These are phyloP conservation scores for Leccinum pachyderme DNA, from an alignment of 1,284 basidiomycete species.

Conservation along the genomic window DNA sequence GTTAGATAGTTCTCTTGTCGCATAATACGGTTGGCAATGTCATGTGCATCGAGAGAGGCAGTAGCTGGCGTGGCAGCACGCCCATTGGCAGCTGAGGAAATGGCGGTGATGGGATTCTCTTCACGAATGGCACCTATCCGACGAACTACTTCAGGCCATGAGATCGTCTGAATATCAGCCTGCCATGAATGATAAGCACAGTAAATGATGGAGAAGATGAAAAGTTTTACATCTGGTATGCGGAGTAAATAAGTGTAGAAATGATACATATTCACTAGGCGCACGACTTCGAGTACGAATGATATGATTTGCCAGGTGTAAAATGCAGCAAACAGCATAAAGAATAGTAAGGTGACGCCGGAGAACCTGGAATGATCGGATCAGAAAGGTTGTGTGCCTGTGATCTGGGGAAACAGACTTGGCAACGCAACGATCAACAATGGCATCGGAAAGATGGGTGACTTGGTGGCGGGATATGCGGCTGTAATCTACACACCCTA, in stretches of 20 bases:
- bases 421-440: conserved; percentile 79
- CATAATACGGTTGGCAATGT: conserved; percentile 95
- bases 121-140: conserved; percentile 87
- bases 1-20: conserved; percentile 98
- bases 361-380: conserved; percentile 61
- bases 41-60: conserved; percentile 84
- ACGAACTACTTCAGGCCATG: conserved; percentile 93
- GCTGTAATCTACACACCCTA: conserved; percentile 94
- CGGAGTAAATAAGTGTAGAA: conserved; percentile 83
- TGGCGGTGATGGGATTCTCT: conserved; percentile 82
- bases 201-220: background rate
- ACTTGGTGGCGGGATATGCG: conserved; percentile 64
- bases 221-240: conserved; percentile 75
- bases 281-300: conserved; percentile 64
- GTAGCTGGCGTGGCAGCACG: conserved; percentile 62
- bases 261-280: conserved; percentile 88
- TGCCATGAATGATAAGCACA: conserved; percentile 35
- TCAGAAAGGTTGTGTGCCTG: conserved; percentile 2
- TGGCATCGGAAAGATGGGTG: conserved; percentile 71
- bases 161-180: conserved; percentile 96
- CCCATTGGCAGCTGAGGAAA: conserved; percentile 61
- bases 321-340: conserved; percentile 76
- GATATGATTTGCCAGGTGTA: conserved; percentile 75
- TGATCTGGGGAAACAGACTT: conserved; percentile 49
- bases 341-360: conserved; percentile 78